phyloP scores from a whole-genome alignment of 495 filamentous ascomycete genomes.

The Penicillium lagena region DNA sequence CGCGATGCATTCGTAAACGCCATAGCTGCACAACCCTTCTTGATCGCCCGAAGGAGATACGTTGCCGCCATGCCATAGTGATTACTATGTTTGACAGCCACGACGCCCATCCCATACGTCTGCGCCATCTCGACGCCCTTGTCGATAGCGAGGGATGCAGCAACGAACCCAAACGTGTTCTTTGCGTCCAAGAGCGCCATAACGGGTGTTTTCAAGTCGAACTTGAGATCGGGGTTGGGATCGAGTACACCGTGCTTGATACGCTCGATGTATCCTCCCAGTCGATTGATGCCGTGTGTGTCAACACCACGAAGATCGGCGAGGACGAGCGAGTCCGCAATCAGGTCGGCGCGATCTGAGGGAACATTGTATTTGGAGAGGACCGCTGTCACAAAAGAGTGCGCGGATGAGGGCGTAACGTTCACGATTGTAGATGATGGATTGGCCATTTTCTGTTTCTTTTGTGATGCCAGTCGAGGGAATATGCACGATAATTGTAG shows the following conservation, averaged over 20 bases:
- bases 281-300: conserved; percentile 20
- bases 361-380: conserved; percentile 3
- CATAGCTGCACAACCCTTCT: conserved; percentile 11
- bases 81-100: conserved; percentile 16
- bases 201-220: conserved; percentile 19
- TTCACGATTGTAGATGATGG: not conserved
- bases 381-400: conserved; percentile 3
- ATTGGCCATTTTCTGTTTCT: too few relatives aligned
- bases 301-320: conserved; percentile 20
- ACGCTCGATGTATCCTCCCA: conserved; percentile 17
- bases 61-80: conserved; percentile 27
- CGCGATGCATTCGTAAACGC: conserved; percentile 23
- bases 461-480: too few relatives aligned
- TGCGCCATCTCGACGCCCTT: conserved; percentile 11
- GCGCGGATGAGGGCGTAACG: not conserved
- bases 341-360: conserved; percentile 5
- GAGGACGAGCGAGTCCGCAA: conserved; percentile 14
- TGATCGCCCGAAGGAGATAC: conserved; percentile 16
- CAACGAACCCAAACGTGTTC: conserved; percentile 25
- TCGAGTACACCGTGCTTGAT: conserved; percentile 14
- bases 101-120: conserved; percentile 20
- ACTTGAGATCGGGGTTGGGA: conserved; percentile 4
- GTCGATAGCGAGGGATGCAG: conserved; percentile 12
- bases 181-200: conserved; percentile 21
- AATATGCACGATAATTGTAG: too few relatives aligned